A percentile compares a stretch with the other conserved stretches of the same genome.
phyloP scores from a whole-genome alignment of 768 basidiomycete genomes.

The Solioccasus polychromus region DNA sequence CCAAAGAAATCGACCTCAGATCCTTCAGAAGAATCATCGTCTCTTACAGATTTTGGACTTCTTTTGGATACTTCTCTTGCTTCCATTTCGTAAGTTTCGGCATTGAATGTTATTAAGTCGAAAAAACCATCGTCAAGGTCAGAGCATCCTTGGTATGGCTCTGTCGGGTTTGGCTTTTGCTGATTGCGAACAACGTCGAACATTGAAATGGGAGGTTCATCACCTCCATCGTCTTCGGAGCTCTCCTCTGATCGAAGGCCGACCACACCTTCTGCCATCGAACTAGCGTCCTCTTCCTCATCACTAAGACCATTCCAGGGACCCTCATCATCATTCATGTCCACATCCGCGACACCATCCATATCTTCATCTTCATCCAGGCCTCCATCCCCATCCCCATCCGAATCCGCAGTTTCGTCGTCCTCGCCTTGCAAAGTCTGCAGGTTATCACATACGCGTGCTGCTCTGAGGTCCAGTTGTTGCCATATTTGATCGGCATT shows the following conservation, averaged over 20 bases:
- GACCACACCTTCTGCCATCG: conserved; percentile 24
- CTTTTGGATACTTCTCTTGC: conserved; percentile 60
- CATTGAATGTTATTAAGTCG: conserved; percentile 82
- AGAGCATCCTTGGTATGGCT: conserved; percentile 32
- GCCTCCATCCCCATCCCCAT: conserved; percentile 12
- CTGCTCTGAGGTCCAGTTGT: conserved; percentile 81
- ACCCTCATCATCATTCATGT: conserved; percentile 23
- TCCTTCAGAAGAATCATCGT: conserved; percentile 50
- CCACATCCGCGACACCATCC: conserved; percentile 32
- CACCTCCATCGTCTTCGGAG: conserved; percentile 37
- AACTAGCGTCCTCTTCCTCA: conserved; percentile 25
- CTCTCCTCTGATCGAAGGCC: conserved; percentile 39
- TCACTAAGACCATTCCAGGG: conserved; percentile 28
- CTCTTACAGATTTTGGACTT: conserved; percentile 49
- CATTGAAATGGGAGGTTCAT: conserved; percentile 21
- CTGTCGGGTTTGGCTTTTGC: conserved; percentile 23
- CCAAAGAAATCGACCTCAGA: conserved; percentile 67
- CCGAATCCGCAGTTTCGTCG: conserved; percentile 29
- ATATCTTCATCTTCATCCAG: conserved; percentile 27
- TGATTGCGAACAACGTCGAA: conserved; percentile 25
- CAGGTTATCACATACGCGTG: conserved; percentile 66
- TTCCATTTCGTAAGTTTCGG: conserved; percentile 78
- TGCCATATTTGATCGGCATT: conserved; percentile 90
- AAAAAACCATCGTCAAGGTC: conserved; percentile 91
- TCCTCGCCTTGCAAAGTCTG: conserved; percentile 59